Conservation (phyloP, 805 yeast genomes). For the Ogataea polymorpha region DNA sequence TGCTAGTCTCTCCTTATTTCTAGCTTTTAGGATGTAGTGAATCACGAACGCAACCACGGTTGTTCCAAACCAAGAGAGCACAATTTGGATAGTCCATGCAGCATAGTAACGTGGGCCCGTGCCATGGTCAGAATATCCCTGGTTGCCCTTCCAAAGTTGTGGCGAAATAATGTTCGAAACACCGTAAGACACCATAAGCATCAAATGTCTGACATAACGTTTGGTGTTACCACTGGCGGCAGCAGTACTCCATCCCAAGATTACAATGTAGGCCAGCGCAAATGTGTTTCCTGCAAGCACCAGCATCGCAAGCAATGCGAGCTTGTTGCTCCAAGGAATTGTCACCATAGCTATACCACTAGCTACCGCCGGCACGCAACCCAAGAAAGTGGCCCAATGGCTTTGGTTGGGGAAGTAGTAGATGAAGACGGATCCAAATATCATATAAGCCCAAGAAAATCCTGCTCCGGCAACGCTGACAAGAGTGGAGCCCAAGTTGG, state of each 20-base stretch:
- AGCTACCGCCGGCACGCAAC: slow-evolving; percentile 33
- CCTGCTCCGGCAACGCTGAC: slow-evolving; percentile 55
- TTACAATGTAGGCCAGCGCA: slow-evolving; percentile 27
- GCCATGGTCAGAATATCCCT: slow-evolving; percentile 25
- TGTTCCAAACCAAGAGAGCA: slow-evolving; percentile 45
- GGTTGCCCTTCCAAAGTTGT: slow-evolving; percentile 50
- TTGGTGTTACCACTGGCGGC: slow-evolving; percentile 49
- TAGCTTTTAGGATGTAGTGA: slow-evolving; percentile 40
- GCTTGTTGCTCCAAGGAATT: slow-evolving; percentile 42
- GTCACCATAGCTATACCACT: slow-evolving; percentile 45
- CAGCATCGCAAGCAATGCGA: slow-evolving; percentile 46
- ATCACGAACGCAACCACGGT: slow-evolving; percentile 43
- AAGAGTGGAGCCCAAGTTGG: slow-evolving; percentile 44
- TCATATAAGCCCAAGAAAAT: slow-evolving; percentile 33
- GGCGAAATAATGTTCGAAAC: slow-evolving; percentile 53
- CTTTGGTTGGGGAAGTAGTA: slow-evolving; percentile 35
- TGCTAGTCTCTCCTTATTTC: slow-evolving; percentile 40
- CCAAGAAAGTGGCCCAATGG: slow-evolving; percentile 24
- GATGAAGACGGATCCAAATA: slow-evolving; percentile 39
- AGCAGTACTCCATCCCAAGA: slow-evolving; percentile 26
- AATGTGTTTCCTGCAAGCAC: slow-evolving; percentile 44
- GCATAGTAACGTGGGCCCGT: slow-evolving; percentile 42
- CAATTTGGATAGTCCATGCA: slow-evolving; percentile 57
- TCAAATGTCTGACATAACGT: slow-evolving; percentile 44
- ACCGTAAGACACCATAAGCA: slow-evolving; percentile 46